These are phyloP conservation scores for Phlegmacium glaucopus DNA, from an alignment of 768 basidiomycete genomes.

Conservation along the genomic window DNA sequence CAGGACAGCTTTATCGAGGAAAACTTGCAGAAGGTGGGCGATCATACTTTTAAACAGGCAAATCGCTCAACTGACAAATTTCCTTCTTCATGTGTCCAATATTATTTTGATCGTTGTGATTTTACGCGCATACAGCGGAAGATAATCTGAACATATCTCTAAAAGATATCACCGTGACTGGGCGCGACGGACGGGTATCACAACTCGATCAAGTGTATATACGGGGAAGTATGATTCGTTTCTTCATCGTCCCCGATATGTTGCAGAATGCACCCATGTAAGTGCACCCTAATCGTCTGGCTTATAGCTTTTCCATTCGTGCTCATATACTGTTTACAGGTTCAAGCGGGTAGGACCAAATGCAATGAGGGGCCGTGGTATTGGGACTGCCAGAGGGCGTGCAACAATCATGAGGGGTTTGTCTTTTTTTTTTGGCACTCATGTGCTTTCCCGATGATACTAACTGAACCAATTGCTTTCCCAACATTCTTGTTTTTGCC, in stretches of 20 bases:
- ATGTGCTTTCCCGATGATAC: conserved; percentile 4
- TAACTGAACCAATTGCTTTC: conserved; percentile 9
- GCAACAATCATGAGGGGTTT: conserved; percentile 97
- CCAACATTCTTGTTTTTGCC: conserved; percentile 17
- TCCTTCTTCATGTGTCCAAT: conserved; percentile 13
- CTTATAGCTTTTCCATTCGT: neutral
- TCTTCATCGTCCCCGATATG: conserved; percentile 99
- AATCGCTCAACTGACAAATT: conserved; percentile 13
- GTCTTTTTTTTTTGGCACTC: conserved; percentile 24
- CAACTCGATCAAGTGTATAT: conserved; percentile 99
- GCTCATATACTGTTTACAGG: conserved; percentile 45
- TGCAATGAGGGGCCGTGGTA: conserved; percentile 98
- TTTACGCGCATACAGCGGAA: conserved; percentile 61
- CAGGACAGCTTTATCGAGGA: conserved; percentile 94
- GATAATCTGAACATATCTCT: conserved; percentile 97
- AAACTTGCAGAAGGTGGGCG: conserved; percentile 92
- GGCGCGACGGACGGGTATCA: conserved; percentile 96
- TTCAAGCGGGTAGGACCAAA: conserved; percentile 99
- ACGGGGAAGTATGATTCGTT: conserved; percentile 95
- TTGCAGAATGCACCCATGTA: conserved; percentile 98
- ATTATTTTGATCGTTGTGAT: conserved; percentile 7
- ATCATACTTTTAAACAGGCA: neutral
- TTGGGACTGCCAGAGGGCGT: conserved; percentile 97
- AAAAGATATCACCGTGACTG: conserved; percentile 96
- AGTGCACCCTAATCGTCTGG: conserved; percentile 1